Evolutionary conservation across 768 basidiomycete genomes (phyloP).

Genomic region (Candolleomyces eurysporus): DNA sequence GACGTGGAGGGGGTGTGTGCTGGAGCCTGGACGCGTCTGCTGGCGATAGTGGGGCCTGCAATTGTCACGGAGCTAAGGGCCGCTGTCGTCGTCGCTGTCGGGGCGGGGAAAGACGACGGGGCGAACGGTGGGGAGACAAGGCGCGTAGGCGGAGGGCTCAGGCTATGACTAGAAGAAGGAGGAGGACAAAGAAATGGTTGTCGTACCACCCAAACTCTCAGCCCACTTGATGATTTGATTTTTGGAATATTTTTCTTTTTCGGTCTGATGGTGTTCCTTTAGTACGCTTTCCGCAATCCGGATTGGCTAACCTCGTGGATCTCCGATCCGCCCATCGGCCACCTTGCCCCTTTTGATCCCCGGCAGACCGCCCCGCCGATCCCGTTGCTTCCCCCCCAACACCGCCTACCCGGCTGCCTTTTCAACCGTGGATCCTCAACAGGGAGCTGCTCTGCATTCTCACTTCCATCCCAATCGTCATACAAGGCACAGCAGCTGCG

Average conservation of each 20-base stretch:
- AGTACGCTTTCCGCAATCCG: not conserved
- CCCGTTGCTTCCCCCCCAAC: not conserved
- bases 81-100: not conserved
- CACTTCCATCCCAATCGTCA: too few relatives aligned
- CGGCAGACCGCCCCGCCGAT: too few relatives aligned
- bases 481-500: too few relatives aligned
- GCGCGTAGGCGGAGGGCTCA: not conserved
- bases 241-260: not conserved
- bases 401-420: not conserved
- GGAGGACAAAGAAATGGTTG: not conserved
- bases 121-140: not conserved
- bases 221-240: slow-evolving; percentile 9
- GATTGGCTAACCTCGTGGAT: not conserved
- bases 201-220: slow-evolving; percentile 7
- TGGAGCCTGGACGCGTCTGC: not conserved
- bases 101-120: not conserved
- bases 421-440: not conserved
- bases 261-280: not conserved
- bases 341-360: too few relatives aligned
- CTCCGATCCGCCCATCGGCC: not conserved
- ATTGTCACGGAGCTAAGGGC: not conserved
- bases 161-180: not conserved
- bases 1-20: not conserved
- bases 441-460: too few relatives aligned
- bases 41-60: not conserved